A percentile compares a stretch with the other conserved stretches of the same genome.
Conservation (phyloP, 1,284 basidiomycete species). For the Melampsora abietis-canadensis region DNA sequence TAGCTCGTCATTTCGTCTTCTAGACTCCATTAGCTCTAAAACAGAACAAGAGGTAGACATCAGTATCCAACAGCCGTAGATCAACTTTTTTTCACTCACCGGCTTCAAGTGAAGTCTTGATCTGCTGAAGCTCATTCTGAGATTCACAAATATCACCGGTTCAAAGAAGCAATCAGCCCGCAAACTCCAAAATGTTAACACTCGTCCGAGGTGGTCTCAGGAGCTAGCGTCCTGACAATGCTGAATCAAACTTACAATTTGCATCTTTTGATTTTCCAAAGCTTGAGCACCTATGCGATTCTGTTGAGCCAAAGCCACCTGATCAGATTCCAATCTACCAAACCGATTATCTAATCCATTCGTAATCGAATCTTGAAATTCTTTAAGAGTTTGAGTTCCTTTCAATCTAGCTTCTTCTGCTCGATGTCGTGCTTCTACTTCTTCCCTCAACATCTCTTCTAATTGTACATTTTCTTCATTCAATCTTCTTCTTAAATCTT, state of each 20-base stretch:
- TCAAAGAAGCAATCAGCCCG: not conserved
- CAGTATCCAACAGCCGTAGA: slow-evolving; percentile 53
- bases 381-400: slow-evolving; percentile 40
- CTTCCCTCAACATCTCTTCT: slow-evolving; percentile 63
- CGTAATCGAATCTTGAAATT: slow-evolving; percentile 42
- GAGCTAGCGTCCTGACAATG: too few species aligned
- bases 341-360: slow-evolving; percentile 54
- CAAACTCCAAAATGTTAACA: too few species aligned
- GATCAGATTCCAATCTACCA: slow-evolving; percentile 41
- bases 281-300: slow-evolving; percentile 35
- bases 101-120: slow-evolving; percentile 64
- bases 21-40: slow-evolving; percentile 46
- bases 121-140: slow-evolving; percentile 44
- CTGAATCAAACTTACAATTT: not conserved
- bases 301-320: slow-evolving; percentile 24
- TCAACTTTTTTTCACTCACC: slow-evolving; percentile 53
- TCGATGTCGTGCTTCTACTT: slow-evolving; percentile 54
- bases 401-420: slow-evolving; percentile 43
- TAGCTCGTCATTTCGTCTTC: slow-evolving; percentile 32
- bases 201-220: too few species aligned
- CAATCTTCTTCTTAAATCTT: slow-evolving; percentile 62
- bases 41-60: not conserved
- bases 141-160: not conserved
- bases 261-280: slow-evolving; percentile 32
- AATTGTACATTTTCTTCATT: slow-evolving; percentile 63